These are phyloP conservation scores for Hyaloscypha hepaticicola DNA, from an alignment of 495 filamentous ascomycete genomes.

Conservation along the genomic window DNA sequence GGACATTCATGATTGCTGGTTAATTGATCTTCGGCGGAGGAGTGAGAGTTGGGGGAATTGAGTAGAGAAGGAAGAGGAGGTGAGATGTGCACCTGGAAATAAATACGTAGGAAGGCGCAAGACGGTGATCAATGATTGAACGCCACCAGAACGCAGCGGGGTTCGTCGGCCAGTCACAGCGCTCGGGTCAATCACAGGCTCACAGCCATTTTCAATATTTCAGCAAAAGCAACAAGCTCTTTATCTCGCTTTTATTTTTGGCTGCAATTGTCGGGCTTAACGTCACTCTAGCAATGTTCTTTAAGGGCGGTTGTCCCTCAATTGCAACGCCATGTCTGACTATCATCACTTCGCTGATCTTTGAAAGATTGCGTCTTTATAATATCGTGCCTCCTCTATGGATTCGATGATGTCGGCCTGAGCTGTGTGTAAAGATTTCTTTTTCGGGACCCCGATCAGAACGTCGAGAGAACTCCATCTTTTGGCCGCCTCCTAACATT, in stretches of 20 bases:
- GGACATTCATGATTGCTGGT: slow-evolving; percentile 48
- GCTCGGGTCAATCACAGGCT: slow-evolving; percentile 2
- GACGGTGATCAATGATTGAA: slow-evolving; percentile 22
- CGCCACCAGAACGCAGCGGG: slow-evolving; percentile 12
- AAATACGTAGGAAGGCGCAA: slow-evolving; percentile 21
- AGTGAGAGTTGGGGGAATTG: slow-evolving; percentile 15
- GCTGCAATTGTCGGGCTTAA: too few species aligned
- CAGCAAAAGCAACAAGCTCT: slow-evolving; percentile 4
- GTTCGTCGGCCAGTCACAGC: slow-evolving; percentile 13
- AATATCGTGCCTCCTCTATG: slow-evolving; percentile 86
- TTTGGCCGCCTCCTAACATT: slow-evolving; percentile 77
- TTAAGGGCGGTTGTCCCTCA: too few species aligned
- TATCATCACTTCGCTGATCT: slow-evolving; percentile 4
- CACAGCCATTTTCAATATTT: slow-evolving; percentile 2
- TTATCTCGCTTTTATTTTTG: slow-evolving; percentile 22
- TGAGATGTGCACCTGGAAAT: slow-evolving; percentile 15
- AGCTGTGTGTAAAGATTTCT: slow-evolving; percentile 78
- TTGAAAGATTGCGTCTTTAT: slow-evolving; percentile 63
- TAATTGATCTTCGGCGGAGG: slow-evolving; percentile 3
- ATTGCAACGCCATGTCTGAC: neutral
- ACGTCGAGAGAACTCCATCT: slow-evolving; percentile 72
- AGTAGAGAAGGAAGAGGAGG: slow-evolving; percentile 23
- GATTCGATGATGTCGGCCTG: slow-evolving; percentile 91
- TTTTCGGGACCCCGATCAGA: slow-evolving; percentile 60
- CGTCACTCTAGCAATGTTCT: neutral